These are phyloP conservation scores for Lachnellula occidentalis DNA, from an alignment of 2,329 filamentous ascomycete species.

Conservation along the genomic window DNA sequence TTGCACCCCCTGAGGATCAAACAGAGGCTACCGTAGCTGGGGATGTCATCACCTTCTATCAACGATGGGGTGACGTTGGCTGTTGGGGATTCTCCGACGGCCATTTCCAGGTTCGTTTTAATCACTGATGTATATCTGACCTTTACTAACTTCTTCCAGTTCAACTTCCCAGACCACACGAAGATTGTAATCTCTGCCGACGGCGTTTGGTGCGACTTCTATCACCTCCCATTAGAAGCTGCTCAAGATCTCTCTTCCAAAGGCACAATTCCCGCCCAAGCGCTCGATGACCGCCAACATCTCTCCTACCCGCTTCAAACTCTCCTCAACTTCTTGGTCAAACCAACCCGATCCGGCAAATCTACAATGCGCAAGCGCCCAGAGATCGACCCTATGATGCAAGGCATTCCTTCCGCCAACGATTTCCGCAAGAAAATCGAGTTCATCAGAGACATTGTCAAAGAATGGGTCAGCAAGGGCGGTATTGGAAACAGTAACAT, in stretches of 20 bases:
- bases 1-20: conserved; percentile 5
- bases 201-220: conserved; percentile 72
- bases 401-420: conserved; percentile 65
- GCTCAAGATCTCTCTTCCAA: conserved; percentile 58
- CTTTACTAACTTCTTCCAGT: conserved; percentile 40
- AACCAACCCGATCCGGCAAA: conserved; percentile 42
- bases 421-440: conserved; percentile 68
- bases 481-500: conserved; percentile 65
- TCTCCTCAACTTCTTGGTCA: conserved; percentile 58
- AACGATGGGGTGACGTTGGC: conserved; percentile 73
- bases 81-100: conserved; percentile 79
- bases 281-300: conserved; percentile 64
- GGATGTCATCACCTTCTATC: conserved; percentile 72
- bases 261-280: conserved; percentile 64
- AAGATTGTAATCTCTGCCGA: conserved; percentile 74
- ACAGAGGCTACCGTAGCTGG: conserved; percentile 36
- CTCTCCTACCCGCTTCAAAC: conserved; percentile 68
- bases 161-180: conserved; percentile 85
- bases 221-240: conserved; percentile 68
- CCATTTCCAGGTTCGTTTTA: conserved; percentile 58
- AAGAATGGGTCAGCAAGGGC: conserved; percentile 65
- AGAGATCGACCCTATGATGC: conserved; percentile 54
- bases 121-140: not conserved
- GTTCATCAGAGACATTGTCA: conserved; percentile 63
- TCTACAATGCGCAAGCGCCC: conserved; percentile 50